These are phyloP conservation scores for Cercospora sesami DNA, from an alignment of 2,329 filamentous ascomycete genomes.

Conservation along the genomic window DNA sequence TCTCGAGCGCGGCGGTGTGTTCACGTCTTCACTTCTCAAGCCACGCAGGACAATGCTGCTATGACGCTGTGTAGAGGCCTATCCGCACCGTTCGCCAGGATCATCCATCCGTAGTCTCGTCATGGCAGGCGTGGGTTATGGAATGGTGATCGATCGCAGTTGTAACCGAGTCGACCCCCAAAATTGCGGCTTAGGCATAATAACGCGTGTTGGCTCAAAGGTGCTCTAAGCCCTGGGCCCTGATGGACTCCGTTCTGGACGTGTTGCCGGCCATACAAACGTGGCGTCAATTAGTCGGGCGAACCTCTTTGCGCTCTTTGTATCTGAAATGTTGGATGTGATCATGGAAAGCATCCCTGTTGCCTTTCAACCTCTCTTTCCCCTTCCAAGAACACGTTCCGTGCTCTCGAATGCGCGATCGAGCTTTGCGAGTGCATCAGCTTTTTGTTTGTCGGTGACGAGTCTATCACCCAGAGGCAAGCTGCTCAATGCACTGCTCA, in stretches of 20 bases:
- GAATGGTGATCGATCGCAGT: neutral
- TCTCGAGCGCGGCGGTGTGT: neutral
- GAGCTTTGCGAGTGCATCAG: conserved; percentile 49
- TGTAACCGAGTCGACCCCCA: neutral
- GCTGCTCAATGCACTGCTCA: conserved; percentile 51
- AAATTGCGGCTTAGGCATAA: neutral
- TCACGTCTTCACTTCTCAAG: neutral
- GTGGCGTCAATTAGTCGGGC: neutral
- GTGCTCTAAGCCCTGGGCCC: neutral
- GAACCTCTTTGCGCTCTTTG: neutral
- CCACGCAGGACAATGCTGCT: neutral
- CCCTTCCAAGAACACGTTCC: conserved; percentile 28
- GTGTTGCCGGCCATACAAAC: neutral
- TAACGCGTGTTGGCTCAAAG: neutral
- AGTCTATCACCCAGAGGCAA: conserved; percentile 44
- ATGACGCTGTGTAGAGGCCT: neutral
- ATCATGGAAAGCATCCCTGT: neutral
- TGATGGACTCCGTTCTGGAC: neutral
- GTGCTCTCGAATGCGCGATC: conserved; percentile 42
- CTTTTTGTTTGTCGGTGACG: conserved; percentile 44
- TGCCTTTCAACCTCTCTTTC: conserved; percentile 17
- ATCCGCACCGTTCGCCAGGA: neutral
- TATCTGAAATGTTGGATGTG: neutral
- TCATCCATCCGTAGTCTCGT: neutral
- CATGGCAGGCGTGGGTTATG: neutral